These are phyloP conservation scores for Trichophyton schoenleinii DNA, from an alignment of 2,329 filamentous ascomycete genomes.

Conservation along the genomic window DNA sequence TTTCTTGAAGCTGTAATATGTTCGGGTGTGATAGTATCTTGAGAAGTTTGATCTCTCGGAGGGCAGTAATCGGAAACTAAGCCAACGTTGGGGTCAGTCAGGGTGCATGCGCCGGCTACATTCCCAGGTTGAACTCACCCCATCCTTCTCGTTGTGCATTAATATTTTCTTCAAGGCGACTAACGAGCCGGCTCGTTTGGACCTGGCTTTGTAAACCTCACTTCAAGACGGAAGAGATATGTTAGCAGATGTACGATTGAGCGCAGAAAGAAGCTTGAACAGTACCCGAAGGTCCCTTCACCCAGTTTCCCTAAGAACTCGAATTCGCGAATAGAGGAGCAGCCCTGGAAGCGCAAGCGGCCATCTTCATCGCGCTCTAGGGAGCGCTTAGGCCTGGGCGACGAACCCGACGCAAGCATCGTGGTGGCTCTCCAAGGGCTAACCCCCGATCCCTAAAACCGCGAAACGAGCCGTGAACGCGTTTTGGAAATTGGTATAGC, in stretches of 20 bases:
- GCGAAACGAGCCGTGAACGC: too few species aligned
- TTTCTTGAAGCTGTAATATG: conserved; percentile 76
- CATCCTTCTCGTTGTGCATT: conserved; percentile 99
- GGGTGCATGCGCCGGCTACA: background rate
- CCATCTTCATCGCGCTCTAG: conserved; percentile 37
- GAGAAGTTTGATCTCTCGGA: conserved; percentile 93
- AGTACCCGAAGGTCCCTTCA: conserved; percentile 86
- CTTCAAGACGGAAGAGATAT: conserved; percentile 27
- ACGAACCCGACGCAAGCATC: conserved; percentile 23
- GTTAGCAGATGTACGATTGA: background rate
- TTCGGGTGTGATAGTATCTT: conserved; percentile 91
- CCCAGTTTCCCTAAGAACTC: conserved; percentile 50
- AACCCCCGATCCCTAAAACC: background rate
- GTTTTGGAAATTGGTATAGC: too few species aligned
- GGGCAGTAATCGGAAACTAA: conserved; percentile 89
- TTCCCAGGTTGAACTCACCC: conserved; percentile 41
- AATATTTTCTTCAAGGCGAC: conserved; percentile 97
- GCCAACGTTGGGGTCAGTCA: background rate
- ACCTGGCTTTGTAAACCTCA: conserved; percentile 82
- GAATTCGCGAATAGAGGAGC: conserved; percentile 45
- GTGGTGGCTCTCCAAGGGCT: conserved; percentile 8
- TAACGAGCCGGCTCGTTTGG: conserved; percentile 57
- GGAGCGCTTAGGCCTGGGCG: conserved; percentile 22
- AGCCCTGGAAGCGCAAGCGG: conserved; percentile 60
- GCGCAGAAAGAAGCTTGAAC: conserved; percentile 5